These are phyloP conservation scores for Carex pumila DNA, from an alignment of 176 grass and related monocot species.

Conservation along the genomic window DNA sequence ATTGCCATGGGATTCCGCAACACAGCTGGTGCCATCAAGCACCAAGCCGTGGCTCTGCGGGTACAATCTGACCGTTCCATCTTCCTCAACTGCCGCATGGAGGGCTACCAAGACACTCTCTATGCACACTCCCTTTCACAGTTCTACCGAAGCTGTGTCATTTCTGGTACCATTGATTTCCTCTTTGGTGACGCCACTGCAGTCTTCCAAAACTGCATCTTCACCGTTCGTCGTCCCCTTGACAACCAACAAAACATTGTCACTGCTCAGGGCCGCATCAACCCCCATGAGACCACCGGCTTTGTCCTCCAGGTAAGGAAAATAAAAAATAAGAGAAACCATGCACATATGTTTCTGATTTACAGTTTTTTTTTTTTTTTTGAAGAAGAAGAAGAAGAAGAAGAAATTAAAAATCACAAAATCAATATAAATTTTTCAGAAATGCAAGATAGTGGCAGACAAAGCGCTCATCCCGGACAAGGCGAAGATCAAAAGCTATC, in stretches of 20 bases:
- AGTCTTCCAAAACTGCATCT: constrained; percentile 83
- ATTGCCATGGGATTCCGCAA: constrained; percentile 78
- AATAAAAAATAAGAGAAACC: background rate
- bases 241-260: constrained; percentile 88
- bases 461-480: constrained; percentile 13
- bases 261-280: constrained; percentile 70
- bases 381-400: no score
- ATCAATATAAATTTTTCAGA: constrained; percentile 4
- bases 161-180: constrained; percentile 83
- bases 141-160: constrained; percentile 84
- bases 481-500: constrained; percentile 40
- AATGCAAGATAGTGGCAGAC: constrained; percentile 58
- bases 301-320: constrained; percentile 56
- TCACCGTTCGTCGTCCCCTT: constrained; percentile 54
- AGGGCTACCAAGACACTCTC: constrained; percentile 91
- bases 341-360: background rate
- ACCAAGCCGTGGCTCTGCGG: constrained; percentile 85
- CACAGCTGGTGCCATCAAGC: constrained; percentile 70
- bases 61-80: constrained; percentile 62
- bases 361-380: background rate
- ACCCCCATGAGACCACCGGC: constrained; percentile 58
- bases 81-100: constrained; percentile 86
- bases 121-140: constrained; percentile 78
- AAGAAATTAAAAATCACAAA: background rate
- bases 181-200: constrained; percentile 82